Base-by-base conservation (phyloP, 768 basidiomycete genomes). In the Pleurotus djamor region DNA sequence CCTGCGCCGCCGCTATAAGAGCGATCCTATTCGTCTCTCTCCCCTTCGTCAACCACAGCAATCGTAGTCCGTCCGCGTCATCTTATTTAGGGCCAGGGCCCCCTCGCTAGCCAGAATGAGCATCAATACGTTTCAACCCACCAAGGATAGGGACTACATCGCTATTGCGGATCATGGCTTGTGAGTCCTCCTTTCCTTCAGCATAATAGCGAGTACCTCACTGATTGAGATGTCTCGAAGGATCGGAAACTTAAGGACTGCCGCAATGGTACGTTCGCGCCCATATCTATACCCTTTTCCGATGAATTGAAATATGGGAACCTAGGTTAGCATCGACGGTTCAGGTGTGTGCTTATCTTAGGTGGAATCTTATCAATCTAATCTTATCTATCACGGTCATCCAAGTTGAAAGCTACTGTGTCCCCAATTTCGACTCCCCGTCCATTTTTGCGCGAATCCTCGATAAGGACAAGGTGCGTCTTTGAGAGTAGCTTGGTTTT, bases 371-470 rank as follows among this genome's bases (percentile, higher is more conserved):
- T 47, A 5, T 35, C 28, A n/a, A 17, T 5, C 36, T 55, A 21
- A 54, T 36, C 12, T 38, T 41, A 21, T 35, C 21, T 17, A 16
- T 28, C 36, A n/a, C 38, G 37, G n/a, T 47, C 21, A 45, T 14
- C 52, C 32, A 48, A 93, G 91, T 96, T 63, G 95, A 96, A 71
- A 92, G 89, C 62, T 95, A 94, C 71, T 97, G 95, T 66, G 83
- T 96, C 32, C 94, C 94, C 1, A 81, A 95, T 75, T 96, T 97
- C 69, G 95, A 97, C 72, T 95, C 93, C 1, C 95, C 95, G 3
- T 94, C 91, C 14, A 80, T 96, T 51, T 96, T 96, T 63, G 94
- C 94, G 5, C 84, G 94, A 6, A 92, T 94, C 64, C 80, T 94
- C 5, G 92, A 94, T 77, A 92, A 92, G 66, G 75, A 92, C 70